Percentiles rank a stretch among this genome's conserved stretches.
phyloP scores from a whole-genome alignment of 306 rosid genomes.

The Mucuna pruriens region DNA sequence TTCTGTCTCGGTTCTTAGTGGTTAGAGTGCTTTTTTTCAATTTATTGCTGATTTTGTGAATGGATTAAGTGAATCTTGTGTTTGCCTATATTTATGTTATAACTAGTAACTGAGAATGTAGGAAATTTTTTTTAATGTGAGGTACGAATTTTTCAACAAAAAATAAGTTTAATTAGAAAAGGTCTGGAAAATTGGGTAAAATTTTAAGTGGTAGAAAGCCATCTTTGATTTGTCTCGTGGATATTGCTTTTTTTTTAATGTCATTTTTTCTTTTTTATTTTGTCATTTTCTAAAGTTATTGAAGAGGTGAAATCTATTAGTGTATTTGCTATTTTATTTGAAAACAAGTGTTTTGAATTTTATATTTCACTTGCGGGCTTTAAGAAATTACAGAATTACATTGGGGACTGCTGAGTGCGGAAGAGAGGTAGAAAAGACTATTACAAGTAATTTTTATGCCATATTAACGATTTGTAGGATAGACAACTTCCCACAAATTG shows the following conservation, averaged over 20 bases:
- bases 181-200: neutral
- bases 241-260: conserved; percentile 3
- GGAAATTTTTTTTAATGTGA: neutral
- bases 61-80: neutral
- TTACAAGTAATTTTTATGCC: neutral
- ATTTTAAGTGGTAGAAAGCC: neutral
- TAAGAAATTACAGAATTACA: neutral
- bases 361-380: neutral
- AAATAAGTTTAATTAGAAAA: neutral
- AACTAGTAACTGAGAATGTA: neutral
- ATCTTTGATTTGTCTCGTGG: conserved; percentile 4
- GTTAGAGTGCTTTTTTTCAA: neutral
- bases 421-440: neutral
- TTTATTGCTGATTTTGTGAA: neutral
- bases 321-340: neutral
- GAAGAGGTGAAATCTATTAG: neutral
- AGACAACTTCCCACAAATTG: neutral
- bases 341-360: neutral
- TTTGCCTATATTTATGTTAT: neutral
- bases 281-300: neutral
- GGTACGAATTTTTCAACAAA: neutral
- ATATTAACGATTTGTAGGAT: neutral
- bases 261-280: conserved; percentile 2
- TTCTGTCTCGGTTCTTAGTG: neutral
- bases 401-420: neutral